Conservation (phyloP, 768 basidiomycete genomes). For the Podaxis pistillaris region DNA sequence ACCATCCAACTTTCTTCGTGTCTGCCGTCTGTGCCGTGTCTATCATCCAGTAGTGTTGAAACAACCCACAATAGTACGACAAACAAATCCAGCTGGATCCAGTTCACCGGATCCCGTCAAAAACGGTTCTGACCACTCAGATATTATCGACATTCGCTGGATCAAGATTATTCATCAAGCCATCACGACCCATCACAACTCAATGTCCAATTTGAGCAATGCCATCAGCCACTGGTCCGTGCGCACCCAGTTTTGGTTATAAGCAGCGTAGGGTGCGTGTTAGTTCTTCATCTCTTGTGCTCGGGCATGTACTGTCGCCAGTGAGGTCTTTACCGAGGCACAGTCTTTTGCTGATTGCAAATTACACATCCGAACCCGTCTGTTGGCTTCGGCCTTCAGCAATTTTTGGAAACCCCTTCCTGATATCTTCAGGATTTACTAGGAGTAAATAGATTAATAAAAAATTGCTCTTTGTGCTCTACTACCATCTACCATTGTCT, state of each 20-base stretch:
- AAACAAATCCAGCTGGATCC: neutral
- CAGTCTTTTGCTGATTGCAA: conserved; percentile 96
- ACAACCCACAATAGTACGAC: neutral
- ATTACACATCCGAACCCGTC: conserved; percentile 96
- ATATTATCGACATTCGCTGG: too few relatives aligned
- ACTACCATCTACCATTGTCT: neutral
- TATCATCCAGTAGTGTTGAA: neutral
- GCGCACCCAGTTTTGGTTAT: conserved; percentile 44
- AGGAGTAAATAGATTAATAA: neutral
- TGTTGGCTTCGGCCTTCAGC: conserved; percentile 84
- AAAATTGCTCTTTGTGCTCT: conserved; percentile 8
- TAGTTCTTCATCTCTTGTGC: conserved; percentile 76
- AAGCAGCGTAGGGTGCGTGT: conserved; percentile 18
- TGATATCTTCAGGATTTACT: conserved; percentile 9
- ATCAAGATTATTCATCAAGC: neutral
- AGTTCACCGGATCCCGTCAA: conserved; percentile 11
- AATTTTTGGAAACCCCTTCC: conserved; percentile 77
- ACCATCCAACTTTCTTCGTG: too few relatives aligned
- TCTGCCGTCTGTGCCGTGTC: too few relatives aligned
- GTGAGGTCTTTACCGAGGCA: conserved; percentile 96
- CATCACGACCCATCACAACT: neutral
- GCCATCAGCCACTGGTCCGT: conserved; percentile 46
- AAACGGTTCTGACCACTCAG: neutral
- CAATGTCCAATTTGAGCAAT: conserved; percentile 7
- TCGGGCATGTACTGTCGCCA: conserved; percentile 94